Conservation (phyloP, 2,329 filamentous ascomycete genomes). For the Aspergillus eucalypticola region DNA sequence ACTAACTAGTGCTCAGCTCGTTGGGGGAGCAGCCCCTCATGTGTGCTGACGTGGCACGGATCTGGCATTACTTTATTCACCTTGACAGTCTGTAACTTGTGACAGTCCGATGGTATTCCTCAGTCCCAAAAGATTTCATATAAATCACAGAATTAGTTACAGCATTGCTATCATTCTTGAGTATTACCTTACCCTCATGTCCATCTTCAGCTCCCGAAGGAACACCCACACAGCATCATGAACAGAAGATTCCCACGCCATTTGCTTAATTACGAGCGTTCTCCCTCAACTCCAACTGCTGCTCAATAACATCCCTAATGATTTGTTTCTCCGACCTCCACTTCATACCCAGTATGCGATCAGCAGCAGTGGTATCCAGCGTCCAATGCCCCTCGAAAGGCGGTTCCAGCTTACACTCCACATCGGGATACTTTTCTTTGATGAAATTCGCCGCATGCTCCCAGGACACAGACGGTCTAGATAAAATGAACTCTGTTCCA, state of each 20-base stretch:
- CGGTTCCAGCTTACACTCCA: slow-evolving; percentile 9
- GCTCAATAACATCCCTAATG: slow-evolving; percentile 17
- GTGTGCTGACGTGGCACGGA: background rate
- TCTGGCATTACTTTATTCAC: background rate
- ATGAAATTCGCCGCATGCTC: slow-evolving; percentile 14
- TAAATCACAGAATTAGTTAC: too few relatives aligned
- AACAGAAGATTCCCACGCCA: background rate
- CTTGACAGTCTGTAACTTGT: too few relatives aligned
- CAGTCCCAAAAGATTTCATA: too few relatives aligned
- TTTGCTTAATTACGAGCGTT: background rate
- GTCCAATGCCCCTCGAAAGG: slow-evolving; percentile 62
- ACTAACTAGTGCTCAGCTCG: too few relatives aligned
- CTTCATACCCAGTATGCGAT: slow-evolving; percentile 16
- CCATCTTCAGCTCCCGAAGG: too few relatives aligned
- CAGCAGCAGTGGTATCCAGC: slow-evolving; percentile 71
- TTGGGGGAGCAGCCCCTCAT: background rate
- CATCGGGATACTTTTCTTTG: slow-evolving; percentile 12
- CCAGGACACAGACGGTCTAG: slow-evolving; percentile 12
- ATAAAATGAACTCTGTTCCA: slow-evolving; percentile 19
- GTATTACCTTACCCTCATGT: too few relatives aligned
- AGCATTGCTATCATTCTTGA: too few relatives aligned
- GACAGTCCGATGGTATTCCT: too few relatives aligned
- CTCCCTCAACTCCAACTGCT: slow-evolving; percentile 18
- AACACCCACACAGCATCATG: background rate
- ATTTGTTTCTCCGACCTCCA: slow-evolving; percentile 14